A percentile compares a stretch with the other conserved stretches of the same genome.
Evolutionary conservation across 768 basidiomycete genomes (phyloP).

Genomic region (Tulasnella sp.): DNA sequence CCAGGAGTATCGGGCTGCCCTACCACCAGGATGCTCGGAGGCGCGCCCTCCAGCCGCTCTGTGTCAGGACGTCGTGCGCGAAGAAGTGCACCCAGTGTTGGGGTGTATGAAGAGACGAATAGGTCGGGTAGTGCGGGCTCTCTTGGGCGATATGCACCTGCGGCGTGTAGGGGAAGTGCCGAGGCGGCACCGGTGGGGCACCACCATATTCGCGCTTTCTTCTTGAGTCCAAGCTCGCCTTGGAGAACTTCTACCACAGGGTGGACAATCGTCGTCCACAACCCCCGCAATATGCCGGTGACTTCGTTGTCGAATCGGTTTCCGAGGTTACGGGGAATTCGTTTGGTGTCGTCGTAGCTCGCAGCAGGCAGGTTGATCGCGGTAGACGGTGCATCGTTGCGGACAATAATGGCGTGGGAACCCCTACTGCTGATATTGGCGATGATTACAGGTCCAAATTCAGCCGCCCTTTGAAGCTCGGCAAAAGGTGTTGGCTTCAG

Average conservation of each 20-base stretch:
- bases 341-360: not conserved
- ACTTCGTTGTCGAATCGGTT: not conserved
- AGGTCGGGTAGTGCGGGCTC: not conserved
- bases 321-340: not conserved
- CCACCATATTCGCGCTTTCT: slow-evolving; percentile 1
- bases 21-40: not conserved
- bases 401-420: not conserved
- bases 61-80: not conserved
- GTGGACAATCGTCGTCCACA: not conserved
- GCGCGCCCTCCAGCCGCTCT: not conserved
- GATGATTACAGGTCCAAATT: not conserved
- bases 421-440: not conserved
- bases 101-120: slow-evolving; percentile 1
- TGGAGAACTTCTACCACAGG: not conserved
- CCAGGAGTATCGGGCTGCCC: not conserved
- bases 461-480: not conserved
- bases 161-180: not conserved
- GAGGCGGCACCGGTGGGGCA: not conserved
- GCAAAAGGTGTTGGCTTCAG: not conserved
- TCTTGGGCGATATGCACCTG: not conserved
- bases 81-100: not conserved
- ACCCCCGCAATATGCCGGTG: not conserved
- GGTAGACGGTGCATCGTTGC: not conserved
- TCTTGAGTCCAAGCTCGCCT: not conserved
- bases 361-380: not conserved